Base-by-base conservation (phyloP, 139 green algal genomes). In the Chlamydomonas asymmetrica region DNA sequence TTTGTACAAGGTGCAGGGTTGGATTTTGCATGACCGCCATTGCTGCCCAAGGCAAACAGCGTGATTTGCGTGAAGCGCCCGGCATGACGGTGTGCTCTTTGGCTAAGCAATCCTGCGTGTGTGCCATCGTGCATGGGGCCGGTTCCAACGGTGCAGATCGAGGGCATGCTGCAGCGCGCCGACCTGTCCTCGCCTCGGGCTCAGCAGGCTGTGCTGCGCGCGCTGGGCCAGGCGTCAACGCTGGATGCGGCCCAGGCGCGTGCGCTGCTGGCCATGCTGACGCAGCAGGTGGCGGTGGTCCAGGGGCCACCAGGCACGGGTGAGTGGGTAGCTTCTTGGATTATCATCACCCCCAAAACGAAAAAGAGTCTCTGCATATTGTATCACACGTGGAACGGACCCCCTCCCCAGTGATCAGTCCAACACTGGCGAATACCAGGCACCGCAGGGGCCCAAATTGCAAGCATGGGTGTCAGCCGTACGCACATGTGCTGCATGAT, bases 301-400 rank as follows among this genome's bases (percentile, higher is more conserved):
- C 91, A 95, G 65, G 91, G 91, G 0, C 91, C 91, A 9, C 91
- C 91, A 45, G 89, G 89, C 31, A 91, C 85, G 60, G 89, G 89
- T 81, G 41, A 34, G 66, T 9, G 59, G 13, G 5, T 10, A 38
- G 20, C 16, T 52, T 61, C n/a, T n/a, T n/a, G n/a, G n/a, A n/a
- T n/a, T n/a, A n/a, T n/a, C n/a, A n/a, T n/a, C n/a, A n/a, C n/a
- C n/a, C n/a, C n/a, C n/a, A n/a, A n/a, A n/a, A n/a, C n/a, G n/a
- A n/a, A n/a, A n/a, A n/a, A n/a, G n/a, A n/a, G n/a, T n/a, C n/a
- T n/a, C n/a, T 37, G 38, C 40, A 59, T 27, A 16, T 69, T 27
- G 31, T 48, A 48, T 43, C 13, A 49, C 13, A 31, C 62, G 16
- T 48, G 34, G 29, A 9, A 22, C 32, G 57, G 32, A 38, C 66